Evolutionary conservation across 2,329 filamentous ascomycete genomes (phyloP), one percentile per base, ranked within the genome.

Genomic region (Sarocladium brachiariae): DNA sequence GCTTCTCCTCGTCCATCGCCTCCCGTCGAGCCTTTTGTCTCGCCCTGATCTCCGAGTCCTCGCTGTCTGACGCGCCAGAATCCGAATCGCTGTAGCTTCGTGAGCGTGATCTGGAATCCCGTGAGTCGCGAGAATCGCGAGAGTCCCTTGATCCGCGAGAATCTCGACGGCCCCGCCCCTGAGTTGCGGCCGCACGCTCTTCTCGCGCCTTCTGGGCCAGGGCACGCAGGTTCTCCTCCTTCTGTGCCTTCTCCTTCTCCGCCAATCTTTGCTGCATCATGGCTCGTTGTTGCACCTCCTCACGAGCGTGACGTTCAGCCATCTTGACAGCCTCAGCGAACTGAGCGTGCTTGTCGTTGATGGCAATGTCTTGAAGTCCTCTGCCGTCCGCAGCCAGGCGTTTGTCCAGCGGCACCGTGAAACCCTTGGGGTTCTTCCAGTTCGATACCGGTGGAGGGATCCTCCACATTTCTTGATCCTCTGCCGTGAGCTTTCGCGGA

Each of bases 351-450:
- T 96, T 97, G 74, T 99, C 93, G 70, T 96, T 97, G 70, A 99
- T 97, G 6, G 89, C 86, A 37, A 96, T 83, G 64, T 99, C 93
- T 66, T 96, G 90, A 55, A 99, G 66, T 1, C 89, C 89, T 61
- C 93, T 80, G 11, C 93, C 93, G 66, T 97, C 92, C 8, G 93
- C 92, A 16, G 93, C 93, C 58, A 99, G 72, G 63, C 93, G 85
- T 74, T 99, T 99, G 67, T 99, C 93, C 49, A 99, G 69, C 0
- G 93, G 89, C 1, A 99, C 89, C 0, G 93, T 99, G 64, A 96
- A 99, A 61, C 93, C 93, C 72, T 97, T 97, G 1, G 92, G 89
- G 66, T 99, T 99, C 79, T 99, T 99, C 93, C 93, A 99, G 68
- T 97, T 97, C 18, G 89, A 95, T 2, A 99, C 85, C 0, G 92